Base-by-base conservation (phyloP, 108 stramenopile species). In the Parietichytrium sp. region DNA sequence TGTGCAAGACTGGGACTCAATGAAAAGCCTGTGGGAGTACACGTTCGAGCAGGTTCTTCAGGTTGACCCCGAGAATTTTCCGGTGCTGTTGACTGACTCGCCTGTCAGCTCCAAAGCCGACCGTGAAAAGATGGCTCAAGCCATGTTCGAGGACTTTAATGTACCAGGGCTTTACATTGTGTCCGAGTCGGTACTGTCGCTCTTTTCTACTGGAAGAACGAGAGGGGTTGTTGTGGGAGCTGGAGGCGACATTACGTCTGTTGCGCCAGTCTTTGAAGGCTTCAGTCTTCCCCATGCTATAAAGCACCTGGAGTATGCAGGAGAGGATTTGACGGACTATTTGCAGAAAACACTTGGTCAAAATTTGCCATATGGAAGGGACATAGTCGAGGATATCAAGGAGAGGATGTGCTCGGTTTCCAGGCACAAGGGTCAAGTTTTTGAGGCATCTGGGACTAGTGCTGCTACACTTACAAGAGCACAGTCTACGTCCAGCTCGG, bases 241-340 rank as follows among this genome's bases (percentile, higher is more conserved):
- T 4, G 80, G 80, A 10, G 80, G 47, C 12, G 80, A 27, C 0
- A 20, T 25, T 10, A 54, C 52, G 8, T 54, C 51, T 6, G 20
- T 23, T 1, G 80, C 54, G 26, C 80, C 80, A 29, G 80, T 81
- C 6, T 81, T 81, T 54, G 80, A 81, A 29, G 80, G 80, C 1
- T 49, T 81, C 27, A 23, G 53, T 4, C 20, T 81, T 10, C 31
- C 26, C 38, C 80, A 81, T 25, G 80, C 80, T 4, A 13, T 27
- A 3, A 12, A 38, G 23, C 53, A 26, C 4, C 13, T 6, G 0
- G 12, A 13, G 4, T 54, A 23, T 25, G 80, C 52, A 4, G 80
- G 80, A 8, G 47, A 20, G 10, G 80, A 81, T 47, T 13, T 81
- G 4, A 55, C 80, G 0, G 25, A n/a, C 13, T 8, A 12, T 6